Base-by-base conservation (phyloP, 2,329 filamentous ascomycete genomes). In the Rugonectria rugulosa region DNA sequence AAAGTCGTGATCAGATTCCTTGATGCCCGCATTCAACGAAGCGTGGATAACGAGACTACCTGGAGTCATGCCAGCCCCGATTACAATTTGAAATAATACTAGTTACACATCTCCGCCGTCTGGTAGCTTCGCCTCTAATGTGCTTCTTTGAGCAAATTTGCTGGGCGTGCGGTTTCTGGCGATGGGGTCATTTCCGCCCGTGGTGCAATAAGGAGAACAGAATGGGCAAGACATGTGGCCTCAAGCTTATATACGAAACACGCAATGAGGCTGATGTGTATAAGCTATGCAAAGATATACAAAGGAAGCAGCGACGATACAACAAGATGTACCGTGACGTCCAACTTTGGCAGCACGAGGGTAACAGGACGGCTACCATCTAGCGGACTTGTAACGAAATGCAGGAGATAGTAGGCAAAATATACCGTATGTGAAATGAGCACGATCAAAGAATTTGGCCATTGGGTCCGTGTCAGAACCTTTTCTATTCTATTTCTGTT, bases 201-300 rank as follows among this genome's bases (percentile, higher is more conserved):
- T 93, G 96, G 73, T 98, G 94, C 83, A 88, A 90, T 75, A 92
- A 92, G 76, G 94, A 97, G 75, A 96, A 96, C 79, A 90, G 94
- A 63, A 97, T 91, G 64, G 94, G 94, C 69, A 94, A 98, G 81
- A 97, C 94, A 31, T 98, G 94, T 77, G 94, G 94, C 59, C 88
- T 97, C 78, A 96, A 92, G 78, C 85, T 97, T 62, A 88, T 97
- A 70, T 92, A 90, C 79, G 79, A 86, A 66, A 93, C 91, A 21
- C 81, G 85, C 61, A 79, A 80, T 56, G 81, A 88, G 49, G 66
- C 73, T 37, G 84, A 84, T 51, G 84, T 86, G 67, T 98, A 94
- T 81, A 91, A 90, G 72, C 81, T 92, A 60, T 98, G 94, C 78
- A 88, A 92, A 69, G 92, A 95, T 76, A 92, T 93, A 65, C 88